These are phyloP conservation scores for Diatrype stigma DNA, from an alignment of 2,329 filamentous ascomycete genomes.

Conservation along the genomic window DNA sequence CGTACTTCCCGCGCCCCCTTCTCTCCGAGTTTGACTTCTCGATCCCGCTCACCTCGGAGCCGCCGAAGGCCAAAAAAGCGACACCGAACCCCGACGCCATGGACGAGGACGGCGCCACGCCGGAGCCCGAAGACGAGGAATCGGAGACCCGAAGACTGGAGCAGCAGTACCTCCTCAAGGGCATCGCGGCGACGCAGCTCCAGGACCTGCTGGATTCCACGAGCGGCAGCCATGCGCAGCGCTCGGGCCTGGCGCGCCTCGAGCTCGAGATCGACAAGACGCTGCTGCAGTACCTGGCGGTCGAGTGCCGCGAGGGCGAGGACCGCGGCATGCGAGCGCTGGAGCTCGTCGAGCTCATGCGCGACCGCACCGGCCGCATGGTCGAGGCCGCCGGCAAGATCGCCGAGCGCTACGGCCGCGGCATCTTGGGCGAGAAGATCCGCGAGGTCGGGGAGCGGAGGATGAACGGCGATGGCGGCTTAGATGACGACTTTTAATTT, in stretches of 20 bases:
- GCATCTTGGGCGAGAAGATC: conserved; percentile 85
- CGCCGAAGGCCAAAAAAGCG: conserved; percentile 33
- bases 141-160: conserved; percentile 64
- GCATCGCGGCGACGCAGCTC: conserved; percentile 68
- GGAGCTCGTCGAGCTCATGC: conserved; percentile 83
- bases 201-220: conserved; percentile 70
- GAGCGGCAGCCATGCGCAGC: conserved; percentile 60
- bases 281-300: conserved; percentile 79
- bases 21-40: conserved; percentile 92
- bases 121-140: conserved; percentile 28
- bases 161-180: conserved; percentile 74
- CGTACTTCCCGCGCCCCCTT: conserved; percentile 85
- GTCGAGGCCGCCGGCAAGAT: conserved; percentile 87
- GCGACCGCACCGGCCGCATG: conserved; percentile 82
- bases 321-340: conserved; percentile 92
- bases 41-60: conserved; percentile 66
- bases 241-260: conserved; percentile 61
- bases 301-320: conserved; percentile 89
- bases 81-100: conserved; percentile 27
- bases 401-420: conserved; percentile 76
- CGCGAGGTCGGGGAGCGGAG: conserved; percentile 73
- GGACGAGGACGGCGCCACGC: conserved; percentile 24
- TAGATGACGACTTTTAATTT: conserved; percentile 39
- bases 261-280: conserved; percentile 88
- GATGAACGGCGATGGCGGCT: conserved; percentile 39